phyloP scores from a whole-genome alignment of 805 yeast species.

The Nakazawaea pomicola region DNA sequence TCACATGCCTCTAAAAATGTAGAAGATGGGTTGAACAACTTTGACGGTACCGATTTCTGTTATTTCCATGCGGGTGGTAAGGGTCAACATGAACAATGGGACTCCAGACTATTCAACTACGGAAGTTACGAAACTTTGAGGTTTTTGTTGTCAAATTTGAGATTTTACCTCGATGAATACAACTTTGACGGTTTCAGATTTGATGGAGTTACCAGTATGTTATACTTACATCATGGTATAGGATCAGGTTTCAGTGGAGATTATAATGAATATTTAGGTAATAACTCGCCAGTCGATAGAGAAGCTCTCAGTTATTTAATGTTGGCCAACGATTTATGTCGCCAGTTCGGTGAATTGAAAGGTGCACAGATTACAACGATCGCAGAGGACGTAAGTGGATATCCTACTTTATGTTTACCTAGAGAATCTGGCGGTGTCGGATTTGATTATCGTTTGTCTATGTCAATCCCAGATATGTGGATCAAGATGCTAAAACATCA shows the following conservation, averaged over 20 bases:
- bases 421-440: constrained; percentile 81
- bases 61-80: constrained; percentile 85
- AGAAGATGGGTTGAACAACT: constrained; percentile 86
- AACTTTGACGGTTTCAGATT: constrained; percentile 93
- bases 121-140: constrained; percentile 88
- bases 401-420: constrained; percentile 89
- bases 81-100: constrained; percentile 93
- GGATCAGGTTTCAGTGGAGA: constrained; percentile 89
- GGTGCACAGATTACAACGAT: constrained; percentile 52
- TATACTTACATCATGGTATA: constrained; percentile 88
- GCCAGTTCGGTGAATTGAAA: constrained; percentile 39
- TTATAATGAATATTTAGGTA: constrained; percentile 84
- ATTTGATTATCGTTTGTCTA: constrained; percentile 86
- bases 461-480: constrained; percentile 99
- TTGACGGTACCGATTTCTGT: constrained; percentile 94
- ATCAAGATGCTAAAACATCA: constrained; percentile 84
- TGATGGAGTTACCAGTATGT: constrained; percentile 95
- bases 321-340: constrained; percentile 81
- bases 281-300: constrained; percentile 69
- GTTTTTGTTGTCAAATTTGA: constrained; percentile 77
- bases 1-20: constrained; percentile 95
- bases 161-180: constrained; percentile 77
- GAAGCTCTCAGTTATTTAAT: constrained; percentile 85
- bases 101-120: constrained; percentile 89
- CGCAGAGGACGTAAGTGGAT: constrained; percentile 97